phyloP scores from a whole-genome alignment of 2,329 filamentous ascomycete species.

The Colletotrichum destructivum region DNA sequence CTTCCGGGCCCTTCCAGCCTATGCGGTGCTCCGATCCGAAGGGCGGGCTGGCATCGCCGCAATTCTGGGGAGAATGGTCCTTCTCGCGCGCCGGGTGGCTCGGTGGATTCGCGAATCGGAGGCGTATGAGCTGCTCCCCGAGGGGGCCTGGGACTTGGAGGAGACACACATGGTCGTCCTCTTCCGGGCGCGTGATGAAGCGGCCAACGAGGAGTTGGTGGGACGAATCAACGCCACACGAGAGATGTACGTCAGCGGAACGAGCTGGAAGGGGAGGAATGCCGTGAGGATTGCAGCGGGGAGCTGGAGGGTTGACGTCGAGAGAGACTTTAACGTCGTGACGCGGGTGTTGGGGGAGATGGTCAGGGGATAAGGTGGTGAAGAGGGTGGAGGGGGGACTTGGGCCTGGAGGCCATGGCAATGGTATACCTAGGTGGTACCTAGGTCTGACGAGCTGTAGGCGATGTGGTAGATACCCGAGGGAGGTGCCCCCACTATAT shows the following conservation, averaged over 20 bases:
- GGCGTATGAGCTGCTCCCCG: conserved; percentile 78
- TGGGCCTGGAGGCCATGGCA: no score
- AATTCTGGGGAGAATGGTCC: conserved; percentile 81
- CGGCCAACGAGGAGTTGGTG: conserved; percentile 77
- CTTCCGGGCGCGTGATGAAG: conserved; percentile 77
- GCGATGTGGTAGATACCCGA: neutral
- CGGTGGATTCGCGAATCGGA: conserved; percentile 72
- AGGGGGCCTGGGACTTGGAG: conserved; percentile 57
- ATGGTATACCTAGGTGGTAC: no score
- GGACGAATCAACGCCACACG: conserved; percentile 80
- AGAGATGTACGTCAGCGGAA: conserved; percentile 87
- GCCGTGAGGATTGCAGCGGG: conserved; percentile 89
- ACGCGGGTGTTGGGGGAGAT: conserved; percentile 72
- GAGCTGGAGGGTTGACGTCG: conserved; percentile 84
- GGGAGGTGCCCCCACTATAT: neutral
- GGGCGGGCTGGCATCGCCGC: conserved; percentile 77
- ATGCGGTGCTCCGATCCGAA: conserved; percentile 83
- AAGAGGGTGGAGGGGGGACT: no score
- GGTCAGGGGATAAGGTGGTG: conserved; percentile 47
- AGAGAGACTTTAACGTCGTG: conserved; percentile 77
- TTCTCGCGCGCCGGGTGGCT: conserved; percentile 78
- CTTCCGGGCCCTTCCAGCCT: conserved; percentile 91
- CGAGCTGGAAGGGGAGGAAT: conserved; percentile 79
- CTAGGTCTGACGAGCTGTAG: no score
- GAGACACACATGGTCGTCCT: conserved; percentile 77